Percentiles rank a stretch among this genome's conserved stretches.
Evolutionary conservation across 176 grass and related monocot genomes (phyloP).

Genomic region (Avena insularis): DNA sequence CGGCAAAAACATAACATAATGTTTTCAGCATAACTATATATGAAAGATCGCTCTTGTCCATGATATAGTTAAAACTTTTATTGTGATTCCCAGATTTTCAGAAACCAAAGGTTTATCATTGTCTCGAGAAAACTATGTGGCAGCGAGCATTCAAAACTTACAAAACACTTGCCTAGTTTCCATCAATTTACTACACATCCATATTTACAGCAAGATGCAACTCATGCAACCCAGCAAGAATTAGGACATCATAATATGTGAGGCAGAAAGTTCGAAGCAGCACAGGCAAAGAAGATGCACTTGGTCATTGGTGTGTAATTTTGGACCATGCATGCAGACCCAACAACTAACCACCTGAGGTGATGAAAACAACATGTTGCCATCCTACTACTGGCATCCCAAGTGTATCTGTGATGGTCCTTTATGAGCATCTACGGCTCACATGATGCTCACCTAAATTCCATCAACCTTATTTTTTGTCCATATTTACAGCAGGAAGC

Average conservation of each 20-base stretch:
- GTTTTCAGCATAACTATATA: not conserved
- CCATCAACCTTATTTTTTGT: not conserved
- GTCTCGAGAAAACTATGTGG: constrained; percentile 8
- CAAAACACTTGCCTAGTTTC: not conserved
- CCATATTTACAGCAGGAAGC: not conserved
- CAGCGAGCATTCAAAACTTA: constrained; percentile 6
- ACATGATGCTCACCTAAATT: not conserved
- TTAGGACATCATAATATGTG: not conserved
- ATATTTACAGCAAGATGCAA: constrained; percentile 37
- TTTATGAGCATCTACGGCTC: not conserved
- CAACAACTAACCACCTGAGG: not conserved
- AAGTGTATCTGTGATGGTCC: not conserved
- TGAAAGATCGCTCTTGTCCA: not conserved
- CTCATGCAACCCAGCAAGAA: constrained; percentile 22
- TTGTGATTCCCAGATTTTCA: not conserved
- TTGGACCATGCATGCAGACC: not conserved
- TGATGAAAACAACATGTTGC: not conserved
- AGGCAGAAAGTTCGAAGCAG: not conserved
- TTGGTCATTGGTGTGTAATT: not conserved
- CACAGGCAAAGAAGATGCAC: not conserved
- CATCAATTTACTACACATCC: constrained; percentile 23
- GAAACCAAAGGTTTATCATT: not conserved
- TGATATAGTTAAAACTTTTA: not conserved
- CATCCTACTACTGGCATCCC: not conserved
- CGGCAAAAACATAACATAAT: not conserved